These are phyloP conservation scores for Phylloboletellus chloephorus DNA, from an alignment of 1,284 basidiomycete genomes.

Conservation along the genomic window DNA sequence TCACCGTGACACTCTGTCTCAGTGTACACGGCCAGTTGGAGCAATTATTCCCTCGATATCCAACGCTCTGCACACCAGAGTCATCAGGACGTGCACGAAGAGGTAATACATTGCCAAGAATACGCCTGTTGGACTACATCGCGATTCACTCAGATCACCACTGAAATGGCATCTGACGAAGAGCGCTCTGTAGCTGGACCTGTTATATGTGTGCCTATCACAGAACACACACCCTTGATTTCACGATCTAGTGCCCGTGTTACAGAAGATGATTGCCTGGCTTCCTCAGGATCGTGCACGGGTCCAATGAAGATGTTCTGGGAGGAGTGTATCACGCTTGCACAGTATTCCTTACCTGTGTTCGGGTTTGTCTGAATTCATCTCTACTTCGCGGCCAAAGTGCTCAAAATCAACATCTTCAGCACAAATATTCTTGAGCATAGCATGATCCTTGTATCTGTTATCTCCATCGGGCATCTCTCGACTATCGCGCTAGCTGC, in stretches of 20 bases:
- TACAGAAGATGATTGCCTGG: slow-evolving; percentile 31
- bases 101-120: no score
- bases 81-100: no score
- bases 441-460: slow-evolving; percentile 66
- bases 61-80: no score
- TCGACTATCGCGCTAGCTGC: slow-evolving; percentile 81
- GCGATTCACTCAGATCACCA: no score
- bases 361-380: slow-evolving; percentile 45
- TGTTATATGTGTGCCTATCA: background rate
- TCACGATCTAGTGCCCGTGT: slow-evolving; percentile 50
- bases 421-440: slow-evolving; percentile 76
- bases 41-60: no score
- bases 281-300: background rate
- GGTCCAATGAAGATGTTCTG: slow-evolving; percentile 35
- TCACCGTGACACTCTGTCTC: no score
- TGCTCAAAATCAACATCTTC: background rate
- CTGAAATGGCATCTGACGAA: background rate
- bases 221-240: slow-evolving; percentile 36
- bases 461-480: slow-evolving; percentile 82
- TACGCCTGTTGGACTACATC: no score
- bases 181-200: background rate
- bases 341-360: slow-evolving; percentile 57
- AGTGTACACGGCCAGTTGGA: no score
- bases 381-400: background rate
- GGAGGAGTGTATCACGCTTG: slow-evolving; percentile 53